Evolutionary conservation across 1,284 basidiomycete genomes (phyloP).

Genomic region (Leccinum subrobustum): DNA sequence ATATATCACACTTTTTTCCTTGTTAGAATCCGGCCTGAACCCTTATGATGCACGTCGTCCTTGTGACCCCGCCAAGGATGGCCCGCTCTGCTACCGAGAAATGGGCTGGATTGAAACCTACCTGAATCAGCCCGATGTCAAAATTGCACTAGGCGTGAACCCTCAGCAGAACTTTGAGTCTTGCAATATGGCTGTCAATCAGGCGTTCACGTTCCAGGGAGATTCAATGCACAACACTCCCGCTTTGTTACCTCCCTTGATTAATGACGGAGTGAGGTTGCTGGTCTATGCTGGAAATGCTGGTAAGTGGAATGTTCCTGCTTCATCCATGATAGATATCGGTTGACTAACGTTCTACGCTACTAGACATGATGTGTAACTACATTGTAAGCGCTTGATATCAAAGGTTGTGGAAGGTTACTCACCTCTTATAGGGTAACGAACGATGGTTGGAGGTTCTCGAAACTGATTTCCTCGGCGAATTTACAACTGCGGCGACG

Average conservation of each 20-base stretch:
- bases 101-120: slow-evolving; percentile 68
- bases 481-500: slow-evolving; percentile 55
- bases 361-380: slow-evolving; percentile 78
- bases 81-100: slow-evolving; percentile 57
- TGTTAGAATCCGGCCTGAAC: slow-evolving; percentile 60
- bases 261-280: slow-evolving; percentile 69
- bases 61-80: slow-evolving; percentile 70
- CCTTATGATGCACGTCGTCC: slow-evolving; percentile 83
- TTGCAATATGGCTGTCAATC: slow-evolving; percentile 51
- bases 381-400: slow-evolving; percentile 49
- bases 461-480: slow-evolving; percentile 58
- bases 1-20: neutral
- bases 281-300: slow-evolving; percentile 75
- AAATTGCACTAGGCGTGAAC: slow-evolving; percentile 63
- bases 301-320: slow-evolving; percentile 32
- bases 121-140: slow-evolving; percentile 58
- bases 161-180: slow-evolving; percentile 47
- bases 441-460: slow-evolving; percentile 67
- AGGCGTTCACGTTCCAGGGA: slow-evolving; percentile 59
- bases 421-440: slow-evolving; percentile 52
- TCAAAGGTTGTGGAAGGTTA: slow-evolving; percentile 24
- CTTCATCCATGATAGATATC: neutral
- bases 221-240: slow-evolving; percentile 71
- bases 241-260: slow-evolving; percentile 59
- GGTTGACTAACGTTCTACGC: neutral